Evolutionary conservation across 1,284 basidiomycete genomes (phyloP), one percentile per base, ranked within the genome.

Genomic region (Puccinia novopanici): DNA sequence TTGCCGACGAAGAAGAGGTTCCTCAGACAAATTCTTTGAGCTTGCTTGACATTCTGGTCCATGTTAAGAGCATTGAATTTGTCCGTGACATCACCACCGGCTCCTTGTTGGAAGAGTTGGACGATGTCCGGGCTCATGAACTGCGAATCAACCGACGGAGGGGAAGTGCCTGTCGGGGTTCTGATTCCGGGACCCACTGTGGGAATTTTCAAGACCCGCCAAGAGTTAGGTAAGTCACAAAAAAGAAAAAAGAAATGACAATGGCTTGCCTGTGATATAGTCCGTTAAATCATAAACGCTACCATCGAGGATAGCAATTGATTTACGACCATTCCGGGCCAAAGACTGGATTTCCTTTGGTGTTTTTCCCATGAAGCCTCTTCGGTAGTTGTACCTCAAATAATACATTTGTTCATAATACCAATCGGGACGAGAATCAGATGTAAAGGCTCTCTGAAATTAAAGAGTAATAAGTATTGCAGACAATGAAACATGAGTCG

Each of bases 341-440:
- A 91, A 89, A 82, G 89, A 90, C 83, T 87, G 89, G 84, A 99
- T 89, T 82, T 92, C 91, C 84, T 91, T 91, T 30, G 90, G 90
- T 0, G 93, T 94, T 85, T 91, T 93, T 0, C 95, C 97, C 83
- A 97, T 86, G 86, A 96, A 98, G 0, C 96, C 95, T 68, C 91
- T 89, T 74, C 95, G 91, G 84, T 91, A 91, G 81, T 90, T 92
- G 88, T 92, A 95, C 6, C 95, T 92, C 90, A 99, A 83, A 81
- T 86, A 86, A 83, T 86, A 86, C 87, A 87, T 87, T 73, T 71
- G 84, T 87, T 99, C 93, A 83, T 92, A 94, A 87, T 99, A 99
- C 97, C 96, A 99, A 86, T 99, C 96, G 0, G 95, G 94, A 30
- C 95, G 91, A 0, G 92, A 91, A 85, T 99, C 95, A 82, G 91